Evolutionary conservation across 2,329 filamentous ascomycete species (phyloP), one percentile per base, ranked within the genome.

Genomic region (Penicillium sp.): DNA sequence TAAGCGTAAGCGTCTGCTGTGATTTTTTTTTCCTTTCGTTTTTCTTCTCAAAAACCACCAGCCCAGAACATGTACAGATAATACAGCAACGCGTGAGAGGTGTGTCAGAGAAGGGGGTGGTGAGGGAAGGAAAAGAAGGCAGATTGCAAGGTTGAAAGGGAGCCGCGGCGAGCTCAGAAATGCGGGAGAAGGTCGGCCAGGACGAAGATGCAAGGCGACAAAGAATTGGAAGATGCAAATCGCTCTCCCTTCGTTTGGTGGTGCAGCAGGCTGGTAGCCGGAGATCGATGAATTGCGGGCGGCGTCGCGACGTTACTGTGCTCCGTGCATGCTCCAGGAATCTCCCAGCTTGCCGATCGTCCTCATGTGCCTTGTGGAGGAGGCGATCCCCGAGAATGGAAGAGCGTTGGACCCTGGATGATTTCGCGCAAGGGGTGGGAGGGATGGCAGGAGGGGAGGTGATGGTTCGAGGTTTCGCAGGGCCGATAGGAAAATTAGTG

Each of bases 241-340:
- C 47, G 48, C 36, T 56, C 57, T 51, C 39, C 54, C 54, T 63
- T 58, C 58, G 60, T 66, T 64, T 65, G 59, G 53, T 40, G 31
- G 32, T 51, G 44, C 57, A 60, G 51, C 46, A 48, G 39, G 56
- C 50, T 52, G 48, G 45, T 52, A 54, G 42, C 51, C 47, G 57
- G 49, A 49, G 44, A 48, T 53, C 44, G n/a, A n/a, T 39, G 52
- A 55, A 52, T 49, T 50, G 47, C 55, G n/a, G n/a, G n/a, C n/a
- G 55, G 53, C 49, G 54, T 53, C 53, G 60, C 57, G 51, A 62
- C 45, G 54, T 60, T 59, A 62, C 62, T 63, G 63, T 59, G 55
- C 63, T 66, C 62, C 60, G 64, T 66, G 63, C 64, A 66, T 66
- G 60, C 63, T 61, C 60, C 58, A 63, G 58, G 57, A 64, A 65